These are phyloP conservation scores for Cladosporium sp. DNA, from an alignment of 2,329 filamentous ascomycete species.

Conservation along the genomic window DNA sequence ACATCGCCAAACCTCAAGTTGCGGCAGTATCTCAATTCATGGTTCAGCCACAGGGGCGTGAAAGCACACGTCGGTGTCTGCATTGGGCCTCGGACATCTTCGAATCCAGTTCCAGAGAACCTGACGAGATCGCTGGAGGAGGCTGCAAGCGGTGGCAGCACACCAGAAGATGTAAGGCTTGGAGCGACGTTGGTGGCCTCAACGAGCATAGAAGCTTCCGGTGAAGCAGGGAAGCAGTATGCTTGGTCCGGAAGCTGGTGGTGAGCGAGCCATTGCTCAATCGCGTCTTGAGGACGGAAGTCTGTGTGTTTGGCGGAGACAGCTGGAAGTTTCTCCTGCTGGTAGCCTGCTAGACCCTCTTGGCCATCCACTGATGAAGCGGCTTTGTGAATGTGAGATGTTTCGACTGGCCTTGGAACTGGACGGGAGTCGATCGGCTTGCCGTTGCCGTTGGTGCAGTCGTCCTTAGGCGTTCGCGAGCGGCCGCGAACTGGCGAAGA, in stretches of 20 bases:
- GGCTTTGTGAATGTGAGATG: not conserved
- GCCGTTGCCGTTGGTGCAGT: constrained; percentile 4
- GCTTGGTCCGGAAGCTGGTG: not conserved
- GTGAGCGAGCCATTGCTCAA: not conserved
- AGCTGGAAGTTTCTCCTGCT: not conserved
- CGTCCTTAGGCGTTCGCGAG: not conserved
- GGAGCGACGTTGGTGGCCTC: not conserved
- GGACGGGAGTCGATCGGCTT: not conserved
- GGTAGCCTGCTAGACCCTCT: constrained; percentile 2
- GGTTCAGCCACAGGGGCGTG: constrained; percentile 1
- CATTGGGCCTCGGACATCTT: not conserved
- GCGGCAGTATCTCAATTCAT: constrained; percentile 2
- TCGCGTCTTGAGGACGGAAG: not conserved
- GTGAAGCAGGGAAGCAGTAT: not conserved
- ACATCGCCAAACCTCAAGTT: not conserved
- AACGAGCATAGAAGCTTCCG: constrained; percentile 2
- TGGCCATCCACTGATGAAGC: not conserved
- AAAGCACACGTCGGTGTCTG: constrained; percentile 1
- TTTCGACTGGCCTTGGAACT: not conserved
- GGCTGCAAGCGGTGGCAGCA: not conserved
- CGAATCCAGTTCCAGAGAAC: not conserved
- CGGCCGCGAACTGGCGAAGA: not conserved
- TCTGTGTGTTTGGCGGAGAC: not conserved
- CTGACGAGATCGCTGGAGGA: not conserved
- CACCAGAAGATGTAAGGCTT: not conserved